Conservation (phyloP, 1,139 yeast genomes). For the Blastobotrys proliferans region DNA sequence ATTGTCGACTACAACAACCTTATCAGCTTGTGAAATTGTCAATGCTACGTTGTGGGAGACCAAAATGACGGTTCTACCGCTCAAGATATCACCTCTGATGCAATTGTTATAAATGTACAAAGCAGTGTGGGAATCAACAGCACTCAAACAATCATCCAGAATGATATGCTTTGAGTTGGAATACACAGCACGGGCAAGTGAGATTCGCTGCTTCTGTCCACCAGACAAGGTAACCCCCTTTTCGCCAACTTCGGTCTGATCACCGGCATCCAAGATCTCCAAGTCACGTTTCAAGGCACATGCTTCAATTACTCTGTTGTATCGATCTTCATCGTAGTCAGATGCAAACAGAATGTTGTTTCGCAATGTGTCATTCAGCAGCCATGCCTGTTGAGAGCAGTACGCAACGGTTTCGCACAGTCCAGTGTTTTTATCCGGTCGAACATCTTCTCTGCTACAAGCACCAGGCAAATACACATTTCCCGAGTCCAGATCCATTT, state of each 20-base stretch:
- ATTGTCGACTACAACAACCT: conserved; percentile 75
- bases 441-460: conserved; percentile 61
- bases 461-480: conserved; percentile 75
- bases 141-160: conserved; percentile 91
- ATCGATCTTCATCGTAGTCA: conserved; percentile 68
- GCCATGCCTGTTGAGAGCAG: conserved; percentile 95
- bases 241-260: conserved; percentile 85
- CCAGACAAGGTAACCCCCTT: conserved; percentile 96
- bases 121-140: conserved; percentile 96
- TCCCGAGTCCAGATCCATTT: conserved; percentile 76
- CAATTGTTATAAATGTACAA: conserved; percentile 87
- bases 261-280: conserved; percentile 60
- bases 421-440: conserved; percentile 68
- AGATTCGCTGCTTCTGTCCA: conserved; percentile 95
- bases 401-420: conserved; percentile 88
- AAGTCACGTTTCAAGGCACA: conserved; percentile 68
- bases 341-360: conserved; percentile 79
- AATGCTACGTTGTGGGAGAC: conserved; percentile 93
- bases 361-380: conserved; percentile 79
- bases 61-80: conserved; percentile 77
- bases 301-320: conserved; percentile 73
- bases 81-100: conserved; percentile 81
- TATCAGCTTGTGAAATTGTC: conserved; percentile 74
- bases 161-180: conserved; percentile 76
- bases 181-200: conserved; percentile 90